phyloP scores from a whole-genome alignment of 164 flowering plant genomes.

The Annona squamosa region DNA sequence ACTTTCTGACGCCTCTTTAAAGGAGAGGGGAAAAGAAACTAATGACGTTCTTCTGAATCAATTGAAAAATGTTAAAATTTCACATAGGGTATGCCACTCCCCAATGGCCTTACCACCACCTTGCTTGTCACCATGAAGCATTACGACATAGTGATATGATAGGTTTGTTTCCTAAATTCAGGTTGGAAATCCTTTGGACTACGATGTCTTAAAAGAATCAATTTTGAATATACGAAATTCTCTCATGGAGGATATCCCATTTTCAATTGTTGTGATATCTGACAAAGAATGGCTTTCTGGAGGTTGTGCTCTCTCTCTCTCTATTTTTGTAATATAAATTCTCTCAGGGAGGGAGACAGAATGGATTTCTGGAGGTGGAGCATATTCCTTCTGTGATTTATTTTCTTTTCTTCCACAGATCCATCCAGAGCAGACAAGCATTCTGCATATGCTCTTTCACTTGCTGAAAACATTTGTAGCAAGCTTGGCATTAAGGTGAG shows the following conservation, averaged over 20 bases:
- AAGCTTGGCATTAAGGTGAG: conserved; percentile 75
- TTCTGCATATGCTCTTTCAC: conserved; percentile 78
- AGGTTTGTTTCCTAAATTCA: conserved; percentile 24
- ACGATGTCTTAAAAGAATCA: conserved; percentile 59
- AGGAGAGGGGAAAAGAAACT: conserved; percentile 53
- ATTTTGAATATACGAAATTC: conserved; percentile 45
- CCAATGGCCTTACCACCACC: not conserved
- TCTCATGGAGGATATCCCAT: conserved; percentile 48
- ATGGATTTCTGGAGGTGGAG: conserved; percentile 73
- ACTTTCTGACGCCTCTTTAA: conserved; percentile 71
- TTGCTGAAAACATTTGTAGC: conserved; percentile 81
- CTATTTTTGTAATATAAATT: not conserved
- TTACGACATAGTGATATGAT: not conserved
- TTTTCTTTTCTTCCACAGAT: conserved; percentile 40
- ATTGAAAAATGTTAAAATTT: conserved; percentile 57
- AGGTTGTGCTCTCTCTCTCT: conserved; percentile 36
- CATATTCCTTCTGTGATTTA: not conserved
- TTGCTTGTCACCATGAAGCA: not conserved
- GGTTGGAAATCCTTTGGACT: conserved; percentile 89
- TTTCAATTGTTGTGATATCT: conserved; percentile 72
- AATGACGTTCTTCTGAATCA: conserved; percentile 36
- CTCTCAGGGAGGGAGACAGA: conserved; percentile 14
- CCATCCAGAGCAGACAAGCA: conserved; percentile 86
- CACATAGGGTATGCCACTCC: conserved; percentile 54
- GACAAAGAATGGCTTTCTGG: conserved; percentile 79